Base-by-base conservation (phyloP, 805 yeast genomes). In the Candida easanensis region DNA sequence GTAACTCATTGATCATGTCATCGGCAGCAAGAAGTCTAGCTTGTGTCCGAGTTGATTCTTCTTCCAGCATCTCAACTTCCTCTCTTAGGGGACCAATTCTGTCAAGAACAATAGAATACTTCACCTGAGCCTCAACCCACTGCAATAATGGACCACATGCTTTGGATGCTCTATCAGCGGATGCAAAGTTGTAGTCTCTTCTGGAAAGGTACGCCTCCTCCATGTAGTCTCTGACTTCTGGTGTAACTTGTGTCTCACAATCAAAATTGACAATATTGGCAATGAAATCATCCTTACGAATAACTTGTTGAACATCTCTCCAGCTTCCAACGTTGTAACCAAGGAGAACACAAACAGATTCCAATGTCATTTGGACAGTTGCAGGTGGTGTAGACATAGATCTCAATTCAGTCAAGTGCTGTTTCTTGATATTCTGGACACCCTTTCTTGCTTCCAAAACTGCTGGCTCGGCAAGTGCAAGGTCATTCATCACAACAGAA, bases 341-440 rank as follows among this genome's bases (percentile, higher is more conserved):
- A 8, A 91, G 62, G n/a, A 91, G 61, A 4, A 77, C 70, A 62
- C 97, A 88, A 0, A 91, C 96, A 3, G 96, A 84, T 54, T 91
- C 97, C 68, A 91, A 66, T 0, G 96, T 82, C 54, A 85, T 60
- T 54, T 87, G 88, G 5, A 91, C 91, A 0, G 93, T 82, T 8
- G 79, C 83, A 0, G 98, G 98, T 0, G 98, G 98, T 46, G 88
- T 88, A 6, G 77, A 65, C 95, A 91, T 86, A 13, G 96, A 82
- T 56, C 96, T 69, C 22, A 91, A 68, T 62, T 91, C 98, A 1
- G 95, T 86, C 33, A 91, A 69, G 57, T 91, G 97, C 47, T 87
- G 95, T 60, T 91, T 91, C 63, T 89, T 88, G 48, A 91, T 91
- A 53, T 88, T 85, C 51, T 85, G 84, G n/a, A 91, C 98, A 14